Percentiles rank a stretch among this genome's conserved stretches.
phyloP scores from a whole-genome alignment of 1,139 yeast genomes.

The Arxiozyma telluris region DNA sequence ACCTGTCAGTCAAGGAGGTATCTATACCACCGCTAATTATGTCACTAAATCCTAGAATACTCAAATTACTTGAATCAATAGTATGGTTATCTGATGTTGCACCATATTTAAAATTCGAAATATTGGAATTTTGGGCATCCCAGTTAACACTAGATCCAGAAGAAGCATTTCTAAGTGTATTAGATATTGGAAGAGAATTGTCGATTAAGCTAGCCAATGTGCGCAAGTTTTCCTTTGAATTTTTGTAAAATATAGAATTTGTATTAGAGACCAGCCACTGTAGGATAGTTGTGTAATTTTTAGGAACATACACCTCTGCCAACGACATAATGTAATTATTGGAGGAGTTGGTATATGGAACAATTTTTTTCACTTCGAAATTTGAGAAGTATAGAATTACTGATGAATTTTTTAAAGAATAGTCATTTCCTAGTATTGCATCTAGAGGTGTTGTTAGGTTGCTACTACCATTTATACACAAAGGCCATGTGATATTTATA shows the following conservation, averaged over 20 bases:
- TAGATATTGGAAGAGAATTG: conserved; percentile 52
- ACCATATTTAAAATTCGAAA: background rate
- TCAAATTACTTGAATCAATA: background rate
- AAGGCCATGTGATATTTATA: too few species aligned
- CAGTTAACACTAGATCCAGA: background rate
- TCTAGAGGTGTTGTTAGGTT: background rate
- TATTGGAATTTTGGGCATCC: background rate
- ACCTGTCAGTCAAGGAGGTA: background rate
- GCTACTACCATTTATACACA: too few species aligned
- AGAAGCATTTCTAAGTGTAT: conserved; percentile 31
- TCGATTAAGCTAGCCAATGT: conserved; percentile 53
- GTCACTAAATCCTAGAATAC: background rate
- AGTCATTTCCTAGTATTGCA: background rate
- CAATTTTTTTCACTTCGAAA: conserved; percentile 35
- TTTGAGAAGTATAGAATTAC: background rate
- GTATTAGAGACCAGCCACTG: conserved; percentile 37
- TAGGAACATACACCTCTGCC: conserved; percentile 68
- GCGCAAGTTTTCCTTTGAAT: conserved; percentile 39
- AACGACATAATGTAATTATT: conserved; percentile 57
- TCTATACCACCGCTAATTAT: conserved; percentile 2
- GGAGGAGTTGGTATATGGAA: conserved; percentile 49
- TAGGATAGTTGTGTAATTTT: conserved; percentile 38
- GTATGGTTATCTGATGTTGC: background rate
- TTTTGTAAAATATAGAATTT: conserved; percentile 42
- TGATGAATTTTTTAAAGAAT: background rate